phyloP scores from a whole-genome alignment of 2,329 filamentous ascomycete species.

The Phialophora expanda region DNA sequence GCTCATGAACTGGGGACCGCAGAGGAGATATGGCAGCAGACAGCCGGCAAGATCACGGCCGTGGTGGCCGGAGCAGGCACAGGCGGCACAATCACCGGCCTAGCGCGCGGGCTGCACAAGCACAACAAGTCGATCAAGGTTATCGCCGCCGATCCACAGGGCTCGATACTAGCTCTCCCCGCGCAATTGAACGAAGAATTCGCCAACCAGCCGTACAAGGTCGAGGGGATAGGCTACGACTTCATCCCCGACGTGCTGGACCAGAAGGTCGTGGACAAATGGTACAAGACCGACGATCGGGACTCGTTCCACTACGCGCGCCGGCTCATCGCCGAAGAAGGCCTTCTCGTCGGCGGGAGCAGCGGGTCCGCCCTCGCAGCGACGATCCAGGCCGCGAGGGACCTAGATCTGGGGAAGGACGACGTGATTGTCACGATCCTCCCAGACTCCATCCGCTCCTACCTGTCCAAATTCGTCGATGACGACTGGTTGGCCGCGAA shows the following conservation, averaged over 20 bases:
- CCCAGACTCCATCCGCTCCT: slow-evolving; percentile 95
- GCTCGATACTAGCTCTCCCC: slow-evolving; percentile 87
- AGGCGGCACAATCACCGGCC: slow-evolving; percentile 90
- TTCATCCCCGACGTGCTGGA: slow-evolving; percentile 95
- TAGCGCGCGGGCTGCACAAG: slow-evolving; percentile 83
- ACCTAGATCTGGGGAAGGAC: slow-evolving; percentile 76
- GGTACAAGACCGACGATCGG: slow-evolving; percentile 97
- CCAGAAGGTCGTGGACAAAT: slow-evolving; percentile 79
- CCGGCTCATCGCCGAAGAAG: slow-evolving; percentile 89
- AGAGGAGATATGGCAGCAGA: slow-evolving; percentile 95
- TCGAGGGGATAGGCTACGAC: slow-evolving; percentile 98
- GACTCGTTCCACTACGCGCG: slow-evolving; percentile 92
- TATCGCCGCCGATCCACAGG: slow-evolving; percentile 88
- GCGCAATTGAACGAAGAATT: slow-evolving; percentile 77
- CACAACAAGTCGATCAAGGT: slow-evolving; percentile 86
- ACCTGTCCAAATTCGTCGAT: slow-evolving; percentile 97
- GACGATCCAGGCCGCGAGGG: slow-evolving; percentile 75
- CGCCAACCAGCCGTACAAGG: slow-evolving; percentile 88
- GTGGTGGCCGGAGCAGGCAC: slow-evolving; percentile 93
- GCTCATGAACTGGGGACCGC: slow-evolving; percentile 95
- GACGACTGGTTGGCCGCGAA: slow-evolving; percentile 99
- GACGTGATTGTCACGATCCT: slow-evolving; percentile 90
- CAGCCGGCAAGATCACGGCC: slow-evolving; percentile 77
- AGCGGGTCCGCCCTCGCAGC: slow-evolving; percentile 91
- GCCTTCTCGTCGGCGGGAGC: slow-evolving; percentile 88